A percentile compares a stretch with the other conserved stretches of the same genome.
These are phyloP conservation scores for Croton laevigatus DNA, from an alignment of 441 rosid species.

Conservation along the genomic window DNA sequence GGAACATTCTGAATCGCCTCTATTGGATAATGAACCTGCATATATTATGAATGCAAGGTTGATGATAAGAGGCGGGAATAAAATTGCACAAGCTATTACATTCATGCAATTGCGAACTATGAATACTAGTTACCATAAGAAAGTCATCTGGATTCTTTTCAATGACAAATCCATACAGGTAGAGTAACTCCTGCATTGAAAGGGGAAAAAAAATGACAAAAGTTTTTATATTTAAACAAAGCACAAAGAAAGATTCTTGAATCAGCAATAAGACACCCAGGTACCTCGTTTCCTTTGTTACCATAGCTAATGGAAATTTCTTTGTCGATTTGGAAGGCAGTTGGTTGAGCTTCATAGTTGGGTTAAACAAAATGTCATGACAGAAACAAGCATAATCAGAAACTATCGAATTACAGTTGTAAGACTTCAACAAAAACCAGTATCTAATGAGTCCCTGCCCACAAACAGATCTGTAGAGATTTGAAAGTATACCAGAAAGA, in stretches of 20 bases:
- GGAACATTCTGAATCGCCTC: slow-evolving; percentile 70
- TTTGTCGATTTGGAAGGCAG: slow-evolving; percentile 39
- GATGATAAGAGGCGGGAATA: neutral
- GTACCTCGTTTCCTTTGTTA: slow-evolving; percentile 95
- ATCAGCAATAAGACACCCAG: slow-evolving; percentile 9
- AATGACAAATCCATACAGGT: slow-evolving; percentile 84
- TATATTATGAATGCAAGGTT: slow-evolving; percentile 13
- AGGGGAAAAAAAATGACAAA: neutral
- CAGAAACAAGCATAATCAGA: neutral
- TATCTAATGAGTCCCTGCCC: neutral
- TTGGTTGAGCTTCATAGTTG: slow-evolving; percentile 49
- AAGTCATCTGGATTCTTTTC: slow-evolving; percentile 82
- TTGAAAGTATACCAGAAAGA: slow-evolving; percentile 61
- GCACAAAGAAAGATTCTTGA: neutral
- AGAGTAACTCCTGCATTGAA: slow-evolving; percentile 68
- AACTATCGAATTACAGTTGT: neutral
- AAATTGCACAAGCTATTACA: slow-evolving; percentile 12
- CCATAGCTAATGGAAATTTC: slow-evolving; percentile 91
- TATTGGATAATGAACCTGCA: slow-evolving; percentile 81
- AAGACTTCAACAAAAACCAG: neutral
- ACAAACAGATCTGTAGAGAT: neutral
- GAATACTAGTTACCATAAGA: slow-evolving; percentile 61
- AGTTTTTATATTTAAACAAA: neutral
- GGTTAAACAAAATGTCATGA: slow-evolving; percentile 13
- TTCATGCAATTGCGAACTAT: neutral